Evolutionary conservation across 345 rosid genomes (phyloP).

Genomic region (Gynandropsis gynandra): DNA sequence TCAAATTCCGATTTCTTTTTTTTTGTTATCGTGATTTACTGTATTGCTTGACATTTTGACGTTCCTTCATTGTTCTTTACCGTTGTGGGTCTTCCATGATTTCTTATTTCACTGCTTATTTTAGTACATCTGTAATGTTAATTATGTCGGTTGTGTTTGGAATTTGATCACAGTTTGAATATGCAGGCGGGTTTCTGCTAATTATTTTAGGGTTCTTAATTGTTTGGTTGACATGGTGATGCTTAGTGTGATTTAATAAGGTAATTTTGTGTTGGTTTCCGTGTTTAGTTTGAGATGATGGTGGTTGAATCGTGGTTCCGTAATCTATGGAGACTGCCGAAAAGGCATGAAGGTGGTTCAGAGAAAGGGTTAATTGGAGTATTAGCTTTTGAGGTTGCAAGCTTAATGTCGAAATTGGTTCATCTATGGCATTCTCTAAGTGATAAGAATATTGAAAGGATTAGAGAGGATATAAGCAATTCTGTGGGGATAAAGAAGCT

Average conservation of each 20-base stretch:
- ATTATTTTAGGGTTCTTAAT: neutral
- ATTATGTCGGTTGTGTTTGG: neutral
- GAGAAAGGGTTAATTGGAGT: conserved; percentile 67
- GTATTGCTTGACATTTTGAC: conserved; percentile 11
- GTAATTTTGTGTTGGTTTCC: conserved; percentile 6
- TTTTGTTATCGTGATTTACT: neutral
- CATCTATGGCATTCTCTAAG: conserved; percentile 87
- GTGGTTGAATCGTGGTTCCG: conserved; percentile 93
- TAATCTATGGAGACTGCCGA: conserved; percentile 55
- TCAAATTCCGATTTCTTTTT: neutral
- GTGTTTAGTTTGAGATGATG: conserved; percentile 33
- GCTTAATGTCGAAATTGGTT: conserved; percentile 77
- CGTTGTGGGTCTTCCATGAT: neutral
- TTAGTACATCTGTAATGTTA: neutral
- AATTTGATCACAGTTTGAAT: neutral
- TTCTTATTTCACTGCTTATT: too few relatives aligned
- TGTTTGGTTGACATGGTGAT: conserved; percentile 7
- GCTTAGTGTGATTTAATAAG: conserved; percentile 2
- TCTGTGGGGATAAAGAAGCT: conserved; percentile 74
- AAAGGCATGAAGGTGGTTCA: conserved; percentile 47
- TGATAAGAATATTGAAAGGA: conserved; percentile 67
- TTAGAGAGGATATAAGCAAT: conserved; percentile 59
- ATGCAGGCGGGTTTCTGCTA: neutral
- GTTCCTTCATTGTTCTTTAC: neutral
- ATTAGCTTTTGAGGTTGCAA: conserved; percentile 79